These are phyloP conservation scores for Pinus taeda DNA, from an alignment of 75 land plant genomes.

Conservation along the genomic window DNA sequence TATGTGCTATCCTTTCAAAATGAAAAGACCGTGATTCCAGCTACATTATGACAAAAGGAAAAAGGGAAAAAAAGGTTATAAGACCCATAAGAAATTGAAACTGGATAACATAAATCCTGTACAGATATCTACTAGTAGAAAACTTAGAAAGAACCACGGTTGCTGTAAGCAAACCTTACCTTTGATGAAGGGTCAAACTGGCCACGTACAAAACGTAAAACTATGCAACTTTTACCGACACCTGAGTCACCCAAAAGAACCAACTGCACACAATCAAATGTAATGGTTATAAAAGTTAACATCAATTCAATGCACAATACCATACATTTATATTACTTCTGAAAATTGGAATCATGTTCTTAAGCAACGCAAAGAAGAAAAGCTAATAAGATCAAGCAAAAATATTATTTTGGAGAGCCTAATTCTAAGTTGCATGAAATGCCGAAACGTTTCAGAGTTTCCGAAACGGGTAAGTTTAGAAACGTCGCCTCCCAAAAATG, in stretches of 20 bases:
- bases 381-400: background rate
- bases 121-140: background rate
- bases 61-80: background rate
- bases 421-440: no score
- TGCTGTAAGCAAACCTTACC: conserved; percentile 29
- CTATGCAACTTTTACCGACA: conserved; percentile 98
- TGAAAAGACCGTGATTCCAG: background rate
- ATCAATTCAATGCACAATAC: background rate
- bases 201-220: conserved; percentile 96
- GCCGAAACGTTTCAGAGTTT: no score
- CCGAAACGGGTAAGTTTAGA: no score
- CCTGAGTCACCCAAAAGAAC: conserved; percentile 96
- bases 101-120: background rate
- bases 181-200: conserved; percentile 98
- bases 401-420: no score
- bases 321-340: background rate
- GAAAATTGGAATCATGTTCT: background rate
- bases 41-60: background rate
- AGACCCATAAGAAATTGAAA: background rate
- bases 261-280: conserved; percentile 31
- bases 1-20: background rate
- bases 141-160: background rate
- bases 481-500: no score
- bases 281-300: background rate
- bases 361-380: no score